Evolutionary conservation across 768 basidiomycete genomes (phyloP).

Genomic region (Glaciozyma martinii): DNA sequence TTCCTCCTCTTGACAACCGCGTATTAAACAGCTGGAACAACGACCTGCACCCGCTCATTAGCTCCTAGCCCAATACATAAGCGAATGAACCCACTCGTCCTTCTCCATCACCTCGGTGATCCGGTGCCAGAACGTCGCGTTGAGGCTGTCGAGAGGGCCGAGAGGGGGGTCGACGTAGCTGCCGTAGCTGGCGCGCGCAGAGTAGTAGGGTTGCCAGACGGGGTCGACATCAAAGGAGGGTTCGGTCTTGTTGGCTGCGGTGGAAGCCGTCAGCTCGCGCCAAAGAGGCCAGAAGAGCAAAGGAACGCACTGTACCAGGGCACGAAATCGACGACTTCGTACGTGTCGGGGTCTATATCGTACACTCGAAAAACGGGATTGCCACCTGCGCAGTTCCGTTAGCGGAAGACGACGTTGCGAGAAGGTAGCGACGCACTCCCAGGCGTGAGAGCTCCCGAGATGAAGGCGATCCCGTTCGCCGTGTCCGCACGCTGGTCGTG

Average conservation of each 20-base stretch:
- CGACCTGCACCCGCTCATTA: conserved; percentile 2
- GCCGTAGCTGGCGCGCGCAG: conserved; percentile 50
- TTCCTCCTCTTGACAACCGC: conserved; percentile 44
- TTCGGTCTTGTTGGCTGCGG: conserved; percentile 29
- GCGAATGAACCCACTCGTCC: conserved; percentile 7
- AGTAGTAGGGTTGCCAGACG: conserved; percentile 51
- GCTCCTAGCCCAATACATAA: not conserved
- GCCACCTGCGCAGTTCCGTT: conserved; percentile 10
- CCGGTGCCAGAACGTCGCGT: conserved; percentile 54
- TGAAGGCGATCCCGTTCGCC: conserved; percentile 47
- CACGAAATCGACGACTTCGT: conserved; percentile 52
- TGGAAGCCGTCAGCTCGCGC: conserved; percentile 32
- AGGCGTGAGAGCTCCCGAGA: conserved; percentile 55
- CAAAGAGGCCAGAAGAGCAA: not conserved
- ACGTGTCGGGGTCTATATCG: conserved; percentile 59
- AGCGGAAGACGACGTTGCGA: conserved; percentile 17
- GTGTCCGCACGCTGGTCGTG: conserved; percentile 44
- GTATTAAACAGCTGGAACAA: conserved; percentile 44
- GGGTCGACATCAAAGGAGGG: conserved; percentile 38
- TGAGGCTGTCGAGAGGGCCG: conserved; percentile 42
- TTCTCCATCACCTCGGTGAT: conserved; percentile 45
- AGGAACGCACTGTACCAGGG: conserved; percentile 46
- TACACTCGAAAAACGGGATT: conserved; percentile 55
- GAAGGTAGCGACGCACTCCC: conserved; percentile 42
- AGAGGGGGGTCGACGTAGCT: conserved; percentile 36